Conservation (phyloP, 345 rosid species). For the Alliaria petiolata region DNA sequence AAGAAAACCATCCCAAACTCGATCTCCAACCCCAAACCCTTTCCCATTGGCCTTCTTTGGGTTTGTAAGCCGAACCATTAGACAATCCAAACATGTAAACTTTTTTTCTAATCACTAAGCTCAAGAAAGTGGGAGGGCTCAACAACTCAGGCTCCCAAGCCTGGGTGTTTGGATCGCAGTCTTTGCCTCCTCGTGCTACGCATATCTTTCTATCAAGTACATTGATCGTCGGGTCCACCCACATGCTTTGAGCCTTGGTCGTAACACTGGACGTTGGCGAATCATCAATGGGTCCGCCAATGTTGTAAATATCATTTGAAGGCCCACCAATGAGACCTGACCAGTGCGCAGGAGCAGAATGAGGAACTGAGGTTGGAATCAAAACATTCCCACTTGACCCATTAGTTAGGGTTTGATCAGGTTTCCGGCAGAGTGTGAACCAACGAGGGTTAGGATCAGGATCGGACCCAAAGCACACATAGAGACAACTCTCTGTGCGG, state of each 20-base stretch:
- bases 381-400: not conserved
- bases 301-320: conserved; percentile 36
- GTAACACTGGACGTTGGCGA: not conserved
- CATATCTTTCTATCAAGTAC: not conserved
- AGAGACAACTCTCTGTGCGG: conserved; percentile 42
- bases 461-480: conserved; percentile 48
- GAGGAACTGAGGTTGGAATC: conserved; percentile 24
- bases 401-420: conserved; percentile 26
- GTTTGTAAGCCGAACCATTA: not conserved
- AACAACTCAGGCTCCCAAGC: not conserved
- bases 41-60: not conserved
- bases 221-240: not conserved
- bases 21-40: conserved; percentile 1
- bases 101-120: not conserved
- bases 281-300: conserved; percentile 56
- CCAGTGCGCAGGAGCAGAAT: conserved; percentile 36
- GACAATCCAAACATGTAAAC: not conserved
- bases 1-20: not conserved
- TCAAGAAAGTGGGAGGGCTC: not conserved
- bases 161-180: not conserved
- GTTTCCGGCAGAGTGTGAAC: conserved; percentile 37
- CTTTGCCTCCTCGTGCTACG: not conserved
- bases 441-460: conserved; percentile 27
- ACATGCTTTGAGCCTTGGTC: not conserved
- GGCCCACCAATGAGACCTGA: conserved; percentile 3